Percentiles rank a stretch among this genome's conserved stretches.
Evolutionary conservation across 2,329 filamentous ascomycete species (phyloP).

Genomic region (Aspergillus proliferans): DNA sequence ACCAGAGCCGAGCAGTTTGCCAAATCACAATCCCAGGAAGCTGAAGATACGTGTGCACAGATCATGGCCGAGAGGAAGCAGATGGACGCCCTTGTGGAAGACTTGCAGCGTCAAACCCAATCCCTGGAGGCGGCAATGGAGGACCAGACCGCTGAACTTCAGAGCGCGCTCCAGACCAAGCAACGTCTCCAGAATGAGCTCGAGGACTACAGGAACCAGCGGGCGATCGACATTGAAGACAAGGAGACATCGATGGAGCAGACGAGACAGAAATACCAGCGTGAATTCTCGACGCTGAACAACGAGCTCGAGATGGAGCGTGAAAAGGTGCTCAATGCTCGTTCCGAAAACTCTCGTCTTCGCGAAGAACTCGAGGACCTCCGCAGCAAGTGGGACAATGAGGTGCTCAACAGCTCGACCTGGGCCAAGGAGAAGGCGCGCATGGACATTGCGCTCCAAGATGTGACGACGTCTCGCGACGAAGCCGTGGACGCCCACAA

Average conservation of each 20-base stretch:
- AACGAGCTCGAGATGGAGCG: constrained; percentile 91
- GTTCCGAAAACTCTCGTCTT: constrained; percentile 77
- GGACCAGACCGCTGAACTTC: constrained; percentile 83
- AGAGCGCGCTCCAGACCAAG: constrained; percentile 79
- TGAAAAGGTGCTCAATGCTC: constrained; percentile 77
- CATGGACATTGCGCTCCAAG: constrained; percentile 80
- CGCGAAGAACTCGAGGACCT: constrained; percentile 95
- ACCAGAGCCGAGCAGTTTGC: constrained; percentile 89
- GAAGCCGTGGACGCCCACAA: constrained; percentile 91
- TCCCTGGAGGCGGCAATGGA: constrained; percentile 86
- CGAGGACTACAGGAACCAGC: constrained; percentile 91
- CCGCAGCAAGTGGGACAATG: constrained; percentile 94
- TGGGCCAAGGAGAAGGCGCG: constrained; percentile 98
- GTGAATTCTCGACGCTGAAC: constrained; percentile 80
- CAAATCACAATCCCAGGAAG: constrained; percentile 79
- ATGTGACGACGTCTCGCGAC: constrained; percentile 84
- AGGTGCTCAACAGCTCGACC: constrained; percentile 93
- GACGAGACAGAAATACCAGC: constrained; percentile 94
- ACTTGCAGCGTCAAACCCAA: constrained; percentile 83
- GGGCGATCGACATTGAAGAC: constrained; percentile 93
- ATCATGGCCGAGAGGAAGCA: constrained; percentile 90
- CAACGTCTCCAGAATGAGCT: constrained; percentile 94
- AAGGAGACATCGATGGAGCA: constrained; percentile 95
- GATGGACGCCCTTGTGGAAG: constrained; percentile 80
- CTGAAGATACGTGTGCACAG: constrained; percentile 81